Evolutionary conservation across 495 filamentous ascomycete species (phyloP), one percentile per base, ranked within the genome.

Genomic region (Hypoxylon perforatum): DNA sequence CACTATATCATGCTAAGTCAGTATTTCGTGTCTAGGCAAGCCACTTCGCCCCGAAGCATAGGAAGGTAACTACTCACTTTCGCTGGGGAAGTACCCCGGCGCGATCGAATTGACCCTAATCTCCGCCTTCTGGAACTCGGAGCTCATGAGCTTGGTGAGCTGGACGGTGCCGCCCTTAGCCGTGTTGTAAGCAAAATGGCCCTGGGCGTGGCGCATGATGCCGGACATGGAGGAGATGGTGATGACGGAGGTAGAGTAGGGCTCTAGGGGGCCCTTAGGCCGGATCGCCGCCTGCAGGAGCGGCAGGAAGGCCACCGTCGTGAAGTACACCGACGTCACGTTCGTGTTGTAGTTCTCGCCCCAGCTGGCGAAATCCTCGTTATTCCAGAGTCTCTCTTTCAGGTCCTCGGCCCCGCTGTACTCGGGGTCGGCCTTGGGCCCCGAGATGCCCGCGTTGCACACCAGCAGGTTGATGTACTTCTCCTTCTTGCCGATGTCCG

Each of bases 51-150:
- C n/a, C n/a, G n/a, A n/a, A n/a, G n/a, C n/a, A n/a, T n/a, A n/a
- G n/a, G n/a, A n/a, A n/a, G n/a, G 21, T 30, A 0, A 7, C 3
- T 42, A 55, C 56, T 64, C 22, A 69, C 66, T 85, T 76, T 89
- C 86, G 30, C 75, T 80, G 7, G 86, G 86, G 59, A 89, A 89
- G 62, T 88, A 75, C 5, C 89, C 90, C 19, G 89, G 88, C 14
- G 87, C 85, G 45, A 91, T 78, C 0, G 85, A 85, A 77, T 91
- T 91, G 39, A 81, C 80, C 17, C 80, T 77, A 30, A 92, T 89
- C 25, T 80, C 74, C 49, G 85, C 87, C 38, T 79, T 76, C 10
- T 78, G 80, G 41, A 90, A 76, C 22, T 61, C 72, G 0, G 82
- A 85, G 12, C 84, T 78, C 45, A 89, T 75, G 62, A 84, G 77